Percentiles rank a stretch among this genome's conserved stretches.
phyloP scores from a whole-genome alignment of 352 stramenopile genomes.

The Globisporangium nunn region DNA sequence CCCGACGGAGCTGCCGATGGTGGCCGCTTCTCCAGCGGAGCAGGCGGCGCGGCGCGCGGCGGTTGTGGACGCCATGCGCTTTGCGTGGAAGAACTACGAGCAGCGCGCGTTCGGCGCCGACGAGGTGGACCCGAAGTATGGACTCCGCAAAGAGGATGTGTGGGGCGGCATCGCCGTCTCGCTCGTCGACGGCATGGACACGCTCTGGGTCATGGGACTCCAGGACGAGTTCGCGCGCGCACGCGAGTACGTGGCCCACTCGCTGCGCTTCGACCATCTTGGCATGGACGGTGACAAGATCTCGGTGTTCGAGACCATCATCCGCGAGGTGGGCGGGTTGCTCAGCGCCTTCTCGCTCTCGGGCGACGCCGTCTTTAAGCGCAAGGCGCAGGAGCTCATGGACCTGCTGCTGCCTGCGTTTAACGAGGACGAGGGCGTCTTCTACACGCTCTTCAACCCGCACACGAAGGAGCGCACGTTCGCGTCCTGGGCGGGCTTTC shows the following conservation, averaged over 20 bases:
- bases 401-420: conserved; percentile 88
- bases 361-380: conserved; percentile 80
- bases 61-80: conserved; percentile 62
- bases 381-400: conserved; percentile 91
- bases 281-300: conserved; percentile 57
- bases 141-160: conserved; percentile 55
- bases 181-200: conserved; percentile 94
- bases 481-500: conserved; percentile 28
- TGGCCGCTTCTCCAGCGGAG: conserved; percentile 2
- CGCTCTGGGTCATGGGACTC: conserved; percentile 95
- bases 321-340: conserved; percentile 95
- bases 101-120: conserved; percentile 93
- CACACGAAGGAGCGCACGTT: conserved; percentile 43
- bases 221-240: conserved; percentile 90
- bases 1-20: not conserved
- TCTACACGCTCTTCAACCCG: conserved; percentile 87
- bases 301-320: conserved; percentile 98
- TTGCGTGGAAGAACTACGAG: conserved; percentile 88
- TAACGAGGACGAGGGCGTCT: conserved; percentile 84
- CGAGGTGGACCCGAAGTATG: conserved; percentile 87
- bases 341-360: conserved; percentile 94
- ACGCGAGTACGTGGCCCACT: conserved; percentile 76
- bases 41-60: conserved; percentile 38
- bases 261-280: conserved; percentile 79
- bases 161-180: conserved; percentile 90